These are phyloP conservation scores for Notholithocarpus densiflorus DNA, from an alignment of 306 rosid species.

Conservation along the genomic window DNA sequence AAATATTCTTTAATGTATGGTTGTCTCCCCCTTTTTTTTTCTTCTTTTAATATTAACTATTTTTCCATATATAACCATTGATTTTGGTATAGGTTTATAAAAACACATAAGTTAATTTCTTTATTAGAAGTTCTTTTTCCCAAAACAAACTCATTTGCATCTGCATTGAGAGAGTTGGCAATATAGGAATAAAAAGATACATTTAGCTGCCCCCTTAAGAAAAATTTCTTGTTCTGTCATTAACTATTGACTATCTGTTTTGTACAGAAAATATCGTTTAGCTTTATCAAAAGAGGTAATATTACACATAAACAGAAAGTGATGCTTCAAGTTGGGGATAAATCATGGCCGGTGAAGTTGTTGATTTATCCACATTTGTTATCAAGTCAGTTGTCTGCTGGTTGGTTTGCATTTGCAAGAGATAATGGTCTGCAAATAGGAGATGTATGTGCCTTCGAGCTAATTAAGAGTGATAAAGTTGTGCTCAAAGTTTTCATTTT, in stretches of 20 bases:
- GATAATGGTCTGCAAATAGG: slow-evolving; percentile 1
- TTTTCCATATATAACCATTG: too few relatives aligned
- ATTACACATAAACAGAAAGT: not conserved
- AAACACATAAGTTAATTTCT: too few relatives aligned
- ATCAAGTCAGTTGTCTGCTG: not conserved
- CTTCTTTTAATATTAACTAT: too few relatives aligned
- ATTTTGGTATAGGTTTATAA: too few relatives aligned
- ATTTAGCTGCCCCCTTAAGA: too few relatives aligned
- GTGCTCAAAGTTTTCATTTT: slow-evolving; percentile 13
- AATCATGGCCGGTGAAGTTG: not conserved
- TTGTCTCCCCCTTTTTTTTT: too few relatives aligned
- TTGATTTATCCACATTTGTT: not conserved
- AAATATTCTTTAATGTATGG: too few relatives aligned
- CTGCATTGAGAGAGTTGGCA: too few relatives aligned
- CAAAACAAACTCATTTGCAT: too few relatives aligned
- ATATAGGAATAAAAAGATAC: too few relatives aligned
- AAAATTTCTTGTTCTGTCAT: too few relatives aligned
- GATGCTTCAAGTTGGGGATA: slow-evolving; percentile 1
- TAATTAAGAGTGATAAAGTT: not conserved
- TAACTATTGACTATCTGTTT: not conserved
- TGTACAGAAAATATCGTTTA: slow-evolving; percentile 2
- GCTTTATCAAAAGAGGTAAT: not conserved
- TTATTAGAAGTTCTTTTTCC: too few relatives aligned
- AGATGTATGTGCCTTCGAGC: not conserved
- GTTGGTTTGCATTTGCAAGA: not conserved